A percentile compares a stretch with the other conserved stretches of the same genome.
Conservation (phyloP, 352 stramenopile species). For the Thalassiosira pacifica region DNA sequence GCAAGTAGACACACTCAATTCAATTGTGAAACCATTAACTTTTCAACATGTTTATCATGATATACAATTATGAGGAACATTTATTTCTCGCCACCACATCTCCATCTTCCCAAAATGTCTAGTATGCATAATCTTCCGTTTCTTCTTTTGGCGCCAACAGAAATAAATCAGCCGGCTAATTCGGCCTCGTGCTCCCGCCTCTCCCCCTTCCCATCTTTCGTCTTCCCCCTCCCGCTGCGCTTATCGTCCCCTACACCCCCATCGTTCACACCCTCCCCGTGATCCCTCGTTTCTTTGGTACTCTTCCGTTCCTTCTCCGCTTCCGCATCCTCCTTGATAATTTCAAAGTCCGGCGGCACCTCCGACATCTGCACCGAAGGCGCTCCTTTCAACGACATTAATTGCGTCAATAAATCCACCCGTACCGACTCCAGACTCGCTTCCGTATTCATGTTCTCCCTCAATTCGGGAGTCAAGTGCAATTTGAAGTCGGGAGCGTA, state of each 20-base stretch:
- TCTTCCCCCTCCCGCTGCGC: slow-evolving; percentile 40
- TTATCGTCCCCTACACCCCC: slow-evolving; percentile 64
- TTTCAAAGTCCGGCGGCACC: slow-evolving; percentile 87
- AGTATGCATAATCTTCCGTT: background rate
- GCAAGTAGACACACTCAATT: no score
- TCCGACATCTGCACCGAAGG: slow-evolving; percentile 96
- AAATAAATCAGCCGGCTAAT: slow-evolving; percentile 27
- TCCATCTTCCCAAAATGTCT: background rate
- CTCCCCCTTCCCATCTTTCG: slow-evolving; percentile 59
- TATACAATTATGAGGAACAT: no score
- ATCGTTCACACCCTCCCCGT: slow-evolving; percentile 67
- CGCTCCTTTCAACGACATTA: slow-evolving; percentile 95
- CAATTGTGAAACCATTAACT: no score
- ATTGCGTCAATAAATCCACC: slow-evolving; percentile 93
- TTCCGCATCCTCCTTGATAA: slow-evolving; percentile 57
- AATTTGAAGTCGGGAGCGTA: slow-evolving; percentile 98
- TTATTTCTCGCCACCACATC: no score
- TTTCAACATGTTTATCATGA: no score
- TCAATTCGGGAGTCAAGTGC: slow-evolving; percentile 94
- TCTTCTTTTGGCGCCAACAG: background rate
- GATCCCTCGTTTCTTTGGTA: slow-evolving; percentile 49
- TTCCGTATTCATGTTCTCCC: slow-evolving; percentile 95
- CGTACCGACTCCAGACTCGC: slow-evolving; percentile 91
- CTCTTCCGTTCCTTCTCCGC: slow-evolving; percentile 47
- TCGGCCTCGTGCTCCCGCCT: slow-evolving; percentile 58